phyloP scores from a whole-genome alignment of 2,329 filamentous ascomycete species.

The Teratosphaeria epicoccoides region DNA sequence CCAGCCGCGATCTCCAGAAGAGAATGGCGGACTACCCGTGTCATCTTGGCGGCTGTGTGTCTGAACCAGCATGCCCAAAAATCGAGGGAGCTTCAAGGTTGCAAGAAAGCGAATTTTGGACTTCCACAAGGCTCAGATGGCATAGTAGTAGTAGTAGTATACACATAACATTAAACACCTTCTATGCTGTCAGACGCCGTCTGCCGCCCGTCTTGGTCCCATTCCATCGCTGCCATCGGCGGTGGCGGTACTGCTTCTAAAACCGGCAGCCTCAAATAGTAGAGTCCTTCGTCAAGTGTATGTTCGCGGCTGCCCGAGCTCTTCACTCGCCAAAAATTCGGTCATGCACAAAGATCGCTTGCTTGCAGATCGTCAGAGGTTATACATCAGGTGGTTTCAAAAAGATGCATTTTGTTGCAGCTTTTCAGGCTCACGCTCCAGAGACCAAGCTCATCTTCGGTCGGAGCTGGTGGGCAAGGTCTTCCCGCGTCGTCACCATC shows the following conservation, averaged over 20 bases:
- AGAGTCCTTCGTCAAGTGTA: too few relatives aligned
- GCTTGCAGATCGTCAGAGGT: neutral
- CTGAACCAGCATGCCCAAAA: neutral
- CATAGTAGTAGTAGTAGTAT: neutral
- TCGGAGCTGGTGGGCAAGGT: slow-evolving; percentile 49
- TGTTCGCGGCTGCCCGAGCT: neutral
- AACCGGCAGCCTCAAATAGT: too few relatives aligned
- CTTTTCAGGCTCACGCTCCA: slow-evolving; percentile 1
- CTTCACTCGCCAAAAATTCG: neutral
- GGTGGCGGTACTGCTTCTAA: too few relatives aligned
- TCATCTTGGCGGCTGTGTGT: neutral
- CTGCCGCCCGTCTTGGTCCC: neutral
- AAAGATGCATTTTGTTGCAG: neutral
- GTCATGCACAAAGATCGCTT: neutral
- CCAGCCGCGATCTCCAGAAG: neutral
- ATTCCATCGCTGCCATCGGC: too few relatives aligned
- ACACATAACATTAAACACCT: neutral
- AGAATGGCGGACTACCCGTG: too few relatives aligned
- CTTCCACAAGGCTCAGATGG: neutral
- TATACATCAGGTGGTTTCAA: neutral
- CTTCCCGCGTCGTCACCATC: slow-evolving; percentile 64
- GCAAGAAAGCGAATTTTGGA: neutral
- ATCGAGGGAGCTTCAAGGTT: neutral
- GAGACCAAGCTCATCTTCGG: slow-evolving; percentile 29
- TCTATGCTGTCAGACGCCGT: neutral